These are phyloP conservation scores for Saccharomyces mikatae DNA, from an alignment of 805 yeast species.

Conservation along the genomic window DNA sequence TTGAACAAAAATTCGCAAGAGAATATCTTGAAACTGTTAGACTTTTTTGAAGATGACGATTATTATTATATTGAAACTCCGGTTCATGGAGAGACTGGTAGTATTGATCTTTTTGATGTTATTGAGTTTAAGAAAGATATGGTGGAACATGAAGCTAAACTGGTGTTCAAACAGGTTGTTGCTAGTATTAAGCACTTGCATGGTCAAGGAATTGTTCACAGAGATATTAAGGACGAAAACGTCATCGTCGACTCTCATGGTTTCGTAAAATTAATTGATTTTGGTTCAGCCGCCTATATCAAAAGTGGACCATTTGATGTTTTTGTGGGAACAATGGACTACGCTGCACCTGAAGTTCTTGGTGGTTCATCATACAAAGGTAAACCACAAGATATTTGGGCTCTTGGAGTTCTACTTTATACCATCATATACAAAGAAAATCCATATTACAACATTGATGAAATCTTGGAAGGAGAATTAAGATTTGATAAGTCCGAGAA, in stretches of 20 bases:
- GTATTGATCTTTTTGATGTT: constrained; percentile 83
- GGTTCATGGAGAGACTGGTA: constrained; percentile 82
- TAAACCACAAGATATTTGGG: constrained; percentile 94
- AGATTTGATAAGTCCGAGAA: constrained; percentile 34
- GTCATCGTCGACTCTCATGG: constrained; percentile 78
- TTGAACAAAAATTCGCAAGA: constrained; percentile 71
- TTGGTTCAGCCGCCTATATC: constrained; percentile 89
- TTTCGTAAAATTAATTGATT: constrained; percentile 77
- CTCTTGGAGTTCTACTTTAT: constrained; percentile 84
- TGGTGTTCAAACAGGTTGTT: constrained; percentile 70
- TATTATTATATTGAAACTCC: constrained; percentile 87
- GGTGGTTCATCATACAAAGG: constrained; percentile 85
- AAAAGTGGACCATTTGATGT: constrained; percentile 91
- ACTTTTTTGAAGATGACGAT: constrained; percentile 84
- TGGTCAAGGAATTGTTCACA: constrained; percentile 74
- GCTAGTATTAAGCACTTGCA: constrained; percentile 77
- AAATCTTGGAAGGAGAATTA: constrained; percentile 81
- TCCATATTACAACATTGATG: constrained; percentile 90
- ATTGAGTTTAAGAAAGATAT: constrained; percentile 76
- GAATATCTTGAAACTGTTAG: constrained; percentile 73
- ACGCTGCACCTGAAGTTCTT: constrained; percentile 93
- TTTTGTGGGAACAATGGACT: constrained; percentile 93
- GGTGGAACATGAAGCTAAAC: constrained; percentile 66
- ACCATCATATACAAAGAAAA: constrained; percentile 86
- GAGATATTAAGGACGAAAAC: constrained; percentile 93